phyloP scores from a whole-genome alignment of 2,329 filamentous ascomycete genomes.

The Dactylonectria estremocensis region DNA sequence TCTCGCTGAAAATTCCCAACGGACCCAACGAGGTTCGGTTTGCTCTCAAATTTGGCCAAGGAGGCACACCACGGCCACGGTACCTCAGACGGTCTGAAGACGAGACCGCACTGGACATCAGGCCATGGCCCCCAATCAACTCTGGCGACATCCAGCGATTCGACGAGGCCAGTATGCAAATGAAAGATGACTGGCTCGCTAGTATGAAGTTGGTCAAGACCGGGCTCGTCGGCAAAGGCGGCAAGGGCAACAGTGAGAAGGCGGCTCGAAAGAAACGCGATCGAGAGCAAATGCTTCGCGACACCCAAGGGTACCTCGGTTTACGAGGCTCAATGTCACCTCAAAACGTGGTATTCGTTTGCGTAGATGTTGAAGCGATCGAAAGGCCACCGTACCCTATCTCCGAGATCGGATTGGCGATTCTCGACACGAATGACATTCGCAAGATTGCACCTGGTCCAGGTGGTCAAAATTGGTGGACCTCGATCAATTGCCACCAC shows the following conservation, averaged over 20 bases:
- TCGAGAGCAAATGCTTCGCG: conserved; percentile 70
- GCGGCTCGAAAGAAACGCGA: conserved; percentile 66
- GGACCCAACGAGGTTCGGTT: conserved; percentile 69
- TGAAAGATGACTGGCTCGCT: conserved; percentile 38
- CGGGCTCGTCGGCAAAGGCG: conserved; percentile 22
- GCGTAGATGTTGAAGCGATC: conserved; percentile 86
- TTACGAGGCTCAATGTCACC: conserved; percentile 54
- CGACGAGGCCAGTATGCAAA: conserved; percentile 37
- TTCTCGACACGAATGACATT: conserved; percentile 79
- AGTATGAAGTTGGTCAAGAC: conserved; percentile 44
- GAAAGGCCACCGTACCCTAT: conserved; percentile 77
- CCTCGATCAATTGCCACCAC: conserved; percentile 78
- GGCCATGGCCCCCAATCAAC: conserved; percentile 54
- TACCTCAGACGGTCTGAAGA: conserved; percentile 74
- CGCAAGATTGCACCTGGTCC: conserved; percentile 70
- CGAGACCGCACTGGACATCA: conserved; percentile 53
- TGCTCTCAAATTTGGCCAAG: conserved; percentile 72
- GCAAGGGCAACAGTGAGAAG: conserved; percentile 59
- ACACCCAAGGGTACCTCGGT: conserved; percentile 80
- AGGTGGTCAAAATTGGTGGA: conserved; percentile 76
- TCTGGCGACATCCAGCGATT: conserved; percentile 53
- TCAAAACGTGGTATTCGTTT: conserved; percentile 73
- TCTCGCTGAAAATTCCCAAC: conserved; percentile 70
- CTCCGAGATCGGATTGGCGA: conserved; percentile 89
- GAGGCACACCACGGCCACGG: conserved; percentile 74